These are phyloP conservation scores for Xylaria grammica DNA, from an alignment of 495 filamentous ascomycete genomes.

Conservation along the genomic window DNA sequence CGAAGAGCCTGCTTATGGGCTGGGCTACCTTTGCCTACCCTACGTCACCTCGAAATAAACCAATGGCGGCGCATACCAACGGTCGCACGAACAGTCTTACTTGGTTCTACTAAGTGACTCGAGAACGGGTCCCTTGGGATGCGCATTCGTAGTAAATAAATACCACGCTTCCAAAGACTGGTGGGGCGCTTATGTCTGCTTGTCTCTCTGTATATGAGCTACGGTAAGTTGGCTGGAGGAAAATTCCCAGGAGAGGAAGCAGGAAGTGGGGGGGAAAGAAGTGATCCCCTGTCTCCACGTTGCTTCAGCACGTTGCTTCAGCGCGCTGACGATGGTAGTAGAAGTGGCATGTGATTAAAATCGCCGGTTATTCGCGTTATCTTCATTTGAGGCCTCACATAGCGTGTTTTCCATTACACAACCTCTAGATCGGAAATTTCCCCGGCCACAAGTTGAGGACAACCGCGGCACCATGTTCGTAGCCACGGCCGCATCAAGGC, in stretches of 20 bases:
- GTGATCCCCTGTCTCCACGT: neutral
- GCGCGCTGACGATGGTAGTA: conserved; percentile 3
- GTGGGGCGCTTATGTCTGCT: neutral
- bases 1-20: conserved; percentile 9
- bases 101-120: neutral
- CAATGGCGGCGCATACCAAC: neutral
- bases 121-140: conserved; percentile 2
- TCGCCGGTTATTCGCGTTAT: neutral
- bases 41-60: conserved; percentile 8
- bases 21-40: neutral
- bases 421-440: neutral
- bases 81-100: conserved; percentile 7
- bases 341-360: neutral
- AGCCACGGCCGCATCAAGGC: neutral
- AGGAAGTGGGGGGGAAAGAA: neutral
- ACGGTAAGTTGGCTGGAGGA: neutral
- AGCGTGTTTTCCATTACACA: neutral
- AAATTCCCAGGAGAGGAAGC: neutral
- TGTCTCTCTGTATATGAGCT: neutral
- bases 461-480: neutral
- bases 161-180: neutral
- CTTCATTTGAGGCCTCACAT: neutral
- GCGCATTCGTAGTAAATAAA: neutral
- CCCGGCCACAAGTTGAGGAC: neutral
- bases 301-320: neutral